These are phyloP conservation scores for Fereydounia khargensis DNA, from an alignment of 1,284 basidiomycete genomes.

Conservation along the genomic window DNA sequence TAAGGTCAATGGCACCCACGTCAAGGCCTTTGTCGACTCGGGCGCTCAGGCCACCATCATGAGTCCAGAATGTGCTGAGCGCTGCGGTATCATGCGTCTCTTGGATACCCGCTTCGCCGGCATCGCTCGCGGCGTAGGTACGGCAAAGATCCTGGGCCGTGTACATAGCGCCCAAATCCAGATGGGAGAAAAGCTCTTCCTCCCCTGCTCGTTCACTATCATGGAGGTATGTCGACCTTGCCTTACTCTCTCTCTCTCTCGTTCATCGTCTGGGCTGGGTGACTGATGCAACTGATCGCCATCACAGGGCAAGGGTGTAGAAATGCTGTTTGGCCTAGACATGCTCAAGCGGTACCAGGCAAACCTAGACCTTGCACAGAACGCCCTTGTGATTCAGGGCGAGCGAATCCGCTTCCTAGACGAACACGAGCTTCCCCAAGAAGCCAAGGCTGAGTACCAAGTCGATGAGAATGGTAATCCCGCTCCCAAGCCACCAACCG, in stretches of 20 bases:
- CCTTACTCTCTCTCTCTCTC: background rate
- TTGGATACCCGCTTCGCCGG: slow-evolving; percentile 84
- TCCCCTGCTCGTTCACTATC: slow-evolving; percentile 90
- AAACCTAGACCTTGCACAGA: slow-evolving; percentile 85
- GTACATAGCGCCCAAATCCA: slow-evolving; percentile 88
- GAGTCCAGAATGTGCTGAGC: slow-evolving; percentile 89
- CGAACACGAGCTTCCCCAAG: slow-evolving; percentile 83
- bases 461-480: slow-evolving; percentile 45
- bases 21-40: slow-evolving; percentile 97
- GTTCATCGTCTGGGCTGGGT: background rate
- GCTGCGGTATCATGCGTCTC: slow-evolving; percentile 90
- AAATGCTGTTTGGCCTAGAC: slow-evolving; percentile 90
- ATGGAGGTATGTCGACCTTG: slow-evolving; percentile 66
- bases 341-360: slow-evolving; percentile 98
- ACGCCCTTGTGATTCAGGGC: slow-evolving; percentile 81
- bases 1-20: slow-evolving; percentile 76
- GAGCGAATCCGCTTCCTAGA: slow-evolving; percentile 81
- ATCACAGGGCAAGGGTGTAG: slow-evolving; percentile 71
- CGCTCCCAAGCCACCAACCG: background rate
- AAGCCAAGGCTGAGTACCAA: slow-evolving; percentile 41
- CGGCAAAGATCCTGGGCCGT: slow-evolving; percentile 87
- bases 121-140: slow-evolving; percentile 91
- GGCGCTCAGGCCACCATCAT: slow-evolving; percentile 97
- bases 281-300: background rate
- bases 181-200: slow-evolving; percentile 70